phyloP scores from a whole-genome alignment of 148 eudicot species.

The Persicaria tinctoria region DNA sequence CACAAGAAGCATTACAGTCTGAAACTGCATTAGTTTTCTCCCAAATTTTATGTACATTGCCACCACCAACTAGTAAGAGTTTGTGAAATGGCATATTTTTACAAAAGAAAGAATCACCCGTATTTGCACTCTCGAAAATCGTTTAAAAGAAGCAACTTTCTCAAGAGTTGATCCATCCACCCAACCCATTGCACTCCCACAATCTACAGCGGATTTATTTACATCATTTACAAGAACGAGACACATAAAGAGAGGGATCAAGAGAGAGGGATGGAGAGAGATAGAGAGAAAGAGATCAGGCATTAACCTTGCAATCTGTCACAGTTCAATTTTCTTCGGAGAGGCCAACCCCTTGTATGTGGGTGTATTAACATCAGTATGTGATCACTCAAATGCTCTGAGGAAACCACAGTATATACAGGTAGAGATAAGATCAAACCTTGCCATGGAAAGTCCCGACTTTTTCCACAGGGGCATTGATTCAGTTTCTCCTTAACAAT shows the following conservation, averaged over 20 bases:
- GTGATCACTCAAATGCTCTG: background rate
- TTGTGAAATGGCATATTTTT: conserved; percentile 2
- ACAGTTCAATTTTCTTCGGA: background rate
- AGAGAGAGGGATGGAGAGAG: background rate
- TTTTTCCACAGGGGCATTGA: background rate
- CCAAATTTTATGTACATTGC: conserved; percentile 7
- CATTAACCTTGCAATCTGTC: conserved; percentile 3
- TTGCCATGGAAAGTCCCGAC: background rate
- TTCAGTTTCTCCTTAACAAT: background rate
- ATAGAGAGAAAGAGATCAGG: background rate
- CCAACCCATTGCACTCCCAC: background rate
- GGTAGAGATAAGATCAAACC: background rate
- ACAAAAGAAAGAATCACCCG: background rate
- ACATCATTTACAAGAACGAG: background rate
- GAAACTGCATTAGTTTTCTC: background rate
- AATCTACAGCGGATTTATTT: background rate
- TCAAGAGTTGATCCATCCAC: background rate
- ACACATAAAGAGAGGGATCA: background rate
- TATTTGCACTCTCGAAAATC: background rate
- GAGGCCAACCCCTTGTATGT: background rate
- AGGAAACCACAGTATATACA: background rate
- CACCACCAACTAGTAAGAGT: background rate
- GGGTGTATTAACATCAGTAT: background rate
- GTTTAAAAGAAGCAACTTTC: background rate
- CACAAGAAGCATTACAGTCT: background rate